Evolutionary conservation across 495 filamentous ascomycete species (phyloP).

Genomic region (Hypomontagnella monticulosa): DNA sequence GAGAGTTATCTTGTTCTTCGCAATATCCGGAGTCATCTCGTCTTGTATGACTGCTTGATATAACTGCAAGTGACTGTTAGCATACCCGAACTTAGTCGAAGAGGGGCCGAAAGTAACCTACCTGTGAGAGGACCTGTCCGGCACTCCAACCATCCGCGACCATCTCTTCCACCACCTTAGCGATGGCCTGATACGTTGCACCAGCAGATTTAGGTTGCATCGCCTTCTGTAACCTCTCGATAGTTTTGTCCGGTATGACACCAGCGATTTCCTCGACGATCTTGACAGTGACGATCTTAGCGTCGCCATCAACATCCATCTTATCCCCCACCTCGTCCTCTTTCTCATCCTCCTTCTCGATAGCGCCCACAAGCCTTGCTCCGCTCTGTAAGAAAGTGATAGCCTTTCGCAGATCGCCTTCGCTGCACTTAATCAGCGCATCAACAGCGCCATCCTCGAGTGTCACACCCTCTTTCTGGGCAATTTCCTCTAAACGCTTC

Average conservation of each 20-base stretch:
- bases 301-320: slow-evolving; percentile 67
- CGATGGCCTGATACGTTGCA: slow-evolving; percentile 75
- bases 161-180: slow-evolving; percentile 83
- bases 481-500: slow-evolving; percentile 80
- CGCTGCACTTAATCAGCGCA: slow-evolving; percentile 83
- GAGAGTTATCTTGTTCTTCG: slow-evolving; percentile 91
- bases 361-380: slow-evolving; percentile 77
- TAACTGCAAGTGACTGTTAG: slow-evolving; percentile 62
- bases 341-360: slow-evolving; percentile 53
- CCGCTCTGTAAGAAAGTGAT: slow-evolving; percentile 97
- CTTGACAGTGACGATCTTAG: slow-evolving; percentile 71
- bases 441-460: slow-evolving; percentile 83
- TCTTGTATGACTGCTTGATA: slow-evolving; percentile 86
- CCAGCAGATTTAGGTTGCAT: slow-evolving; percentile 76
- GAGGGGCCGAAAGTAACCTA: slow-evolving; percentile 48
- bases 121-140: slow-evolving; percentile 83
- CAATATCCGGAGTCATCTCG: slow-evolving; percentile 79
- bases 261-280: slow-evolving; percentile 95
- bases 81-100: neutral
- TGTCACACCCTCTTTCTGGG: slow-evolving; percentile 74
- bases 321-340: slow-evolving; percentile 58
- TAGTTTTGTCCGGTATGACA: slow-evolving; percentile 79
- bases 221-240: slow-evolving; percentile 75
- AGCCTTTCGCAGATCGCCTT: slow-evolving; percentile 93
- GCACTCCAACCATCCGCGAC: slow-evolving; percentile 99